Evolutionary conservation across 305 asterid genomes (phyloP).

Genomic region (Caryopteris hybrid): DNA sequence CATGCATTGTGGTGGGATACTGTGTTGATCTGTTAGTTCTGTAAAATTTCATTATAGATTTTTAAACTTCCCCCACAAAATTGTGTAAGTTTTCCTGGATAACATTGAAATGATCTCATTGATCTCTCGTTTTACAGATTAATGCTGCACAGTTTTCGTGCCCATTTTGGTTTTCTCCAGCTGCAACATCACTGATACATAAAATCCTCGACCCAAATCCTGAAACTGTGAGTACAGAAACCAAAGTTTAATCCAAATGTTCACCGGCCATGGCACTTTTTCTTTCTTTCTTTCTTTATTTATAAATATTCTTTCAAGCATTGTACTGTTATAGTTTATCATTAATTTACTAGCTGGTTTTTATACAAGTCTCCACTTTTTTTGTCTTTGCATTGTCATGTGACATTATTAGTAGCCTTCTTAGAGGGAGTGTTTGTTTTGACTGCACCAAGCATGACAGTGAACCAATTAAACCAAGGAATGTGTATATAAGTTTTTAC

Average conservation of each 20-base stretch:
- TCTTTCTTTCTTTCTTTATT: no score
- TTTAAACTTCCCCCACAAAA: conserved; percentile 6
- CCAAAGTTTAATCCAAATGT: background rate
- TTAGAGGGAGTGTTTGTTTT: background rate
- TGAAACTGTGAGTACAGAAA: conserved; percentile 55
- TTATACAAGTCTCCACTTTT: background rate
- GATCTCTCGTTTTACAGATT: conserved; percentile 43
- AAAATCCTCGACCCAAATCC: conserved; percentile 87
- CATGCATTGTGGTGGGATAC: conserved; percentile 9
- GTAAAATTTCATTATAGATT: background rate
- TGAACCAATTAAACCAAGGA: background rate
- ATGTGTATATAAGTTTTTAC: background rate
- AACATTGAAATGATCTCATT: conserved; percentile 12
- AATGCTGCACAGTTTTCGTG: conserved; percentile 78
- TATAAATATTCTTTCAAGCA: background rate
- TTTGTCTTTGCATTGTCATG: conserved; percentile 4
- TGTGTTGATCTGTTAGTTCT: background rate
- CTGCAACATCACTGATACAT: conserved; percentile 58
- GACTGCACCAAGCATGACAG: background rate
- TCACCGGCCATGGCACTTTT: conserved; percentile 10
- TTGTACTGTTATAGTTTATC: background rate
- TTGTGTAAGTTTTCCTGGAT: conserved; percentile 7
- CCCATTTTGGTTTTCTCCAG: conserved; percentile 87
- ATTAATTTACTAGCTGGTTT: background rate
- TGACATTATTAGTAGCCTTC: background rate